A percentile compares a stretch with the other conserved stretches of the same genome.
Conservation (phyloP, 352 stramenopile species). For the Phytophthora sansomeana region DNA sequence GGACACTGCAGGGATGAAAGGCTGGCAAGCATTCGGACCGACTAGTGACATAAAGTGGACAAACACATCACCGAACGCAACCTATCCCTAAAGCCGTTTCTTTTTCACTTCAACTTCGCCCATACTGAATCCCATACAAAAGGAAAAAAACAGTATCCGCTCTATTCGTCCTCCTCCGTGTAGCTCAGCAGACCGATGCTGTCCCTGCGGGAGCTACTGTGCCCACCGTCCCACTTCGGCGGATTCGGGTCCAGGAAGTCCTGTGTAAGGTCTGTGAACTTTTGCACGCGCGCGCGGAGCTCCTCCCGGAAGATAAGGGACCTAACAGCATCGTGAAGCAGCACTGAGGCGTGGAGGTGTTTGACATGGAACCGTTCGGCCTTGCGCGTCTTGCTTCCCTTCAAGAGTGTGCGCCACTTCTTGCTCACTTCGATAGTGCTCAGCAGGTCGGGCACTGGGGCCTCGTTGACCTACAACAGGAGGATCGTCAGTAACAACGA, state of each 20-base stretch:
- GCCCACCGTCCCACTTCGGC: slow-evolving; percentile 1
- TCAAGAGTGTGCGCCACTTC: slow-evolving; percentile 59
- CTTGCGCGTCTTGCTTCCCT: slow-evolving; percentile 62
- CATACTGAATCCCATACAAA: slow-evolving; percentile 11
- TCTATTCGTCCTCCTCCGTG: slow-evolving; percentile 1
- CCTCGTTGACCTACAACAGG: slow-evolving; percentile 56
- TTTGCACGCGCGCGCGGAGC: slow-evolving; percentile 56
- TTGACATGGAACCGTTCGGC: slow-evolving; percentile 62
- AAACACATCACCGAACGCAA: no score
- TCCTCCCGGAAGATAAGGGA: slow-evolving; percentile 73
- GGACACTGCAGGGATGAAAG: slow-evolving; percentile 22
- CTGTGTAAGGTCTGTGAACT: slow-evolving; percentile 53
- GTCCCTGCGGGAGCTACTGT: background rate
- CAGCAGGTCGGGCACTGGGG: slow-evolving; percentile 48
- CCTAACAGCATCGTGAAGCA: slow-evolving; percentile 60
- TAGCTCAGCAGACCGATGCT: slow-evolving; percentile 6
- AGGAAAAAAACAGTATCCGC: background rate
- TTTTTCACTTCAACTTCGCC: slow-evolving; percentile 22
- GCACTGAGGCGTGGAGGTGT: slow-evolving; percentile 52
- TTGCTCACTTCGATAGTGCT: slow-evolving; percentile 59
- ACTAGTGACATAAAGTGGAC: no score
- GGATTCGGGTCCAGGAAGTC: slow-evolving; percentile 4
- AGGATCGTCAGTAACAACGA: slow-evolving; percentile 3
- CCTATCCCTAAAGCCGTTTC: slow-evolving; percentile 23
- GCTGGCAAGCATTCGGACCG: slow-evolving; percentile 11